phyloP scores from a whole-genome alignment of 257 asterid species.

The Solanum medicagineum region DNA sequence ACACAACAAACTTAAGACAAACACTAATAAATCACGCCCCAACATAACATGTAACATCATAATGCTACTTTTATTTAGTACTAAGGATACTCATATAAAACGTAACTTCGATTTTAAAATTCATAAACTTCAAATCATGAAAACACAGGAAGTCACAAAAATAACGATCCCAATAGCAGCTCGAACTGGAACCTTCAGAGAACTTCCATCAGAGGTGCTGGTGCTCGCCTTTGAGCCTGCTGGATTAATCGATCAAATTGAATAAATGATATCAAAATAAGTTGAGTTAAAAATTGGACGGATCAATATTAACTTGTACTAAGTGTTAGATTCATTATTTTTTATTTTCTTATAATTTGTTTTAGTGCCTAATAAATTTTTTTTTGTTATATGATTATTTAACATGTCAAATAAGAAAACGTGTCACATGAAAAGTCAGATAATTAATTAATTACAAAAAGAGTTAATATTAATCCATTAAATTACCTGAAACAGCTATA shows the following conservation, averaged over 20 bases:
- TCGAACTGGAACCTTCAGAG: conserved; percentile 4
- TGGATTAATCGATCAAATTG: background rate
- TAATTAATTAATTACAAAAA: background rate
- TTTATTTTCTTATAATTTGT: too few relatives aligned
- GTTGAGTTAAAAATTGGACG: too few relatives aligned
- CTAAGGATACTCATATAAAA: background rate
- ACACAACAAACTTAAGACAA: background rate
- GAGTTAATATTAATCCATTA: background rate
- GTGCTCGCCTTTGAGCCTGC: conserved; percentile 45
- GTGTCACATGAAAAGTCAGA: background rate
- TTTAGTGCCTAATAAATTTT: too few relatives aligned
- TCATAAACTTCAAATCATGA: background rate
- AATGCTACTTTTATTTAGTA: background rate
- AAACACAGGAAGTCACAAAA: conserved; percentile 13
- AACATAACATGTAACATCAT: background rate
- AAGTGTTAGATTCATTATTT: too few relatives aligned
- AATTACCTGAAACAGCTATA: conserved; percentile 36
- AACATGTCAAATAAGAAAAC: background rate
- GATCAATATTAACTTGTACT: too few relatives aligned
- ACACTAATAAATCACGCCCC: background rate
- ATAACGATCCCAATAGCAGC: conserved; percentile 10
- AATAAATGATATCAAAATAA: background rate
- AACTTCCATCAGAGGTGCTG: conserved; percentile 19
- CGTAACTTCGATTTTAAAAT: background rate
- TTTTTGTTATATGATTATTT: too few relatives aligned